Percentiles rank a stretch among this genome's conserved stretches.
Evolutionary conservation across 2,329 filamentous ascomycete species (phyloP).

Genomic region (Penicillium oxalicum): DNA sequence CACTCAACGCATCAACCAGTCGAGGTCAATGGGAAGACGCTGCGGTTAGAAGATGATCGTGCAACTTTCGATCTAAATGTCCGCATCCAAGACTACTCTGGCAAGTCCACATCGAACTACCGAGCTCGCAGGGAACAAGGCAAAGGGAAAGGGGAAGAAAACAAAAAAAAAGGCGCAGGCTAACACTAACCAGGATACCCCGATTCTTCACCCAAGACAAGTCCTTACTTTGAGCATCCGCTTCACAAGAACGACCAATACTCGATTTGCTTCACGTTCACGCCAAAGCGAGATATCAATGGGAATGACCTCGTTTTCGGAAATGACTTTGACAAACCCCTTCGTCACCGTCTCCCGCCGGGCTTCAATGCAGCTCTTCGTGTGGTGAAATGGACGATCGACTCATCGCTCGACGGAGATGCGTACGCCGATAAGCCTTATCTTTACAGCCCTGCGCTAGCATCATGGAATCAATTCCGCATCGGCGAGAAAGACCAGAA

Average conservation of each 20-base stretch:
- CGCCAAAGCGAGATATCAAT: constrained; percentile 60
- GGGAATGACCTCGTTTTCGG: constrained; percentile 79
- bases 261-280: constrained; percentile 73
- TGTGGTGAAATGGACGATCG: constrained; percentile 83
- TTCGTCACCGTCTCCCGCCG: constrained; percentile 76
- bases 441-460: constrained; percentile 75
- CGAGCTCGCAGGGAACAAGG: too few species aligned
- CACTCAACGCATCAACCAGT: constrained; percentile 64
- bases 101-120: constrained; percentile 13
- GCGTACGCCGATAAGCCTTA: constrained; percentile 81
- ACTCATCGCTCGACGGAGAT: constrained; percentile 86
- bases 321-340: constrained; percentile 90
- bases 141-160: neutral
- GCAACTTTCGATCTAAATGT: constrained; percentile 66
- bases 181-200: constrained; percentile 57
- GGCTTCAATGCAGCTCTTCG: constrained; percentile 80
- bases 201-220: constrained; percentile 59
- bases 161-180: too few species aligned
- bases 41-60: constrained; percentile 58
- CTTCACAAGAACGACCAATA: constrained; percentile 74
- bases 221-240: constrained; percentile 68
- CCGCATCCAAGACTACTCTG: constrained; percentile 60
- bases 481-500: constrained; percentile 50
- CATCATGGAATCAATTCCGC: constrained; percentile 70
- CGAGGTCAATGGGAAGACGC: constrained; percentile 64